Evolutionary conservation across 305 asterid genomes (phyloP).

Genomic region (Petunia hybrid): DNA sequence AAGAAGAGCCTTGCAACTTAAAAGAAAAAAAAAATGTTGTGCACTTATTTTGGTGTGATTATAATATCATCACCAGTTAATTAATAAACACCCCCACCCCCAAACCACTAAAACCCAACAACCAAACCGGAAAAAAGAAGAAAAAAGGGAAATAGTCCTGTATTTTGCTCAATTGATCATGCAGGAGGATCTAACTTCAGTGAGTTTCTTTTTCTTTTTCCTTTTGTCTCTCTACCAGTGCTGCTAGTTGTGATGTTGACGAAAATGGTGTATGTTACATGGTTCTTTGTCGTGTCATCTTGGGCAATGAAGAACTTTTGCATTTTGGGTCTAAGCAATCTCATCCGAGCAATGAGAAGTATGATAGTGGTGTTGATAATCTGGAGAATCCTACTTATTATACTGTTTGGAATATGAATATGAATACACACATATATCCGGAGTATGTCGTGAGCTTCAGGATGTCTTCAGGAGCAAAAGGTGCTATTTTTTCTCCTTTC

Average conservation of each 20-base stretch:
- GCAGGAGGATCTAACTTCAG: conserved; percentile 22
- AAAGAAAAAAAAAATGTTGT: not conserved
- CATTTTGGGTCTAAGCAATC: conserved; percentile 49
- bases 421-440: conserved; percentile 53
- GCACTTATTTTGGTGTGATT: conserved; percentile 4
- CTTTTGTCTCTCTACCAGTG: conserved; percentile 43
- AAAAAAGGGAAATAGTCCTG: not conserved
- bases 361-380: conserved; percentile 60
- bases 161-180: not conserved
- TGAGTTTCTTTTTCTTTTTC: not conserved
- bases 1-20: not conserved
- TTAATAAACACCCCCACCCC: not conserved
- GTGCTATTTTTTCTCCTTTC: conserved; percentile 35
- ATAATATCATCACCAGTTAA: not conserved
- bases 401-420: conserved; percentile 56
- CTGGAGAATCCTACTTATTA: conserved; percentile 46
- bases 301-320: conserved; percentile 56
- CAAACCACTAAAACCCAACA: not conserved
- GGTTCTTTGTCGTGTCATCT: conserved; percentile 55
- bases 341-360: conserved; percentile 52
- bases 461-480: conserved; percentile 47
- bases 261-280: conserved; percentile 53
- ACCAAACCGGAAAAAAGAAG: not conserved
- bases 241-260: conserved; percentile 53
- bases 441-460: conserved; percentile 52